Percentiles rank a stretch among this genome's conserved stretches.
phyloP scores from a whole-genome alignment of 2,329 filamentous ascomycete species.

The Hypoxylon sp. region DNA sequence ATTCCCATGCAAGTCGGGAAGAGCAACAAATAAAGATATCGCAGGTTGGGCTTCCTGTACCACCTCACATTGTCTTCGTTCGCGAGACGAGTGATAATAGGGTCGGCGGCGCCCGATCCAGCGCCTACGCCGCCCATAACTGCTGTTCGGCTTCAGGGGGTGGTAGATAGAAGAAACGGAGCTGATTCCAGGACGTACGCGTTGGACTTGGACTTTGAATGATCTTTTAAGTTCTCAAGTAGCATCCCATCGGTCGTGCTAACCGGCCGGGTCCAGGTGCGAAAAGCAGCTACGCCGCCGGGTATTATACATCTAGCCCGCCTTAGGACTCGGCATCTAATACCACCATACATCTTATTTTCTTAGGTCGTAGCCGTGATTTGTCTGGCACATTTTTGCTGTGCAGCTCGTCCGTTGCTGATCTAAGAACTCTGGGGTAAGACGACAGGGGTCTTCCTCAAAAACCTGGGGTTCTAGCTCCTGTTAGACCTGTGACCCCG shows the following conservation, averaged over 20 bases:
- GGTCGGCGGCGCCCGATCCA: constrained; percentile 49
- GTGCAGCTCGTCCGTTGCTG: constrained; percentile 12
- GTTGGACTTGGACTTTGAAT: constrained; percentile 4
- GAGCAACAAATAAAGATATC: constrained; percentile 66
- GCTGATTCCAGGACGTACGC: neutral
- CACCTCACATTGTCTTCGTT: constrained; percentile 59
- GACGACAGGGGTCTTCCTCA: constrained; percentile 16
- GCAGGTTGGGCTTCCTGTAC: constrained; percentile 70
- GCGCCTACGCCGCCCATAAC: constrained; percentile 36
- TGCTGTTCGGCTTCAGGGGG: neutral
- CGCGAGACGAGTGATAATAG: constrained; percentile 54
- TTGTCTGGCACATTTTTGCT: constrained; percentile 13
- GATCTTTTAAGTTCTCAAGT: constrained; percentile 10
- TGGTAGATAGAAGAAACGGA: neutral
- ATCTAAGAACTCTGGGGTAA: constrained; percentile 34
- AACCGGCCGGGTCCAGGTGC: neutral
- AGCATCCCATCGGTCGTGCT: neutral
- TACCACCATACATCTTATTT: neutral
- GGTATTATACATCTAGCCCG: constrained; percentile 28
- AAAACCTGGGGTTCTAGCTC: constrained; percentile 18
- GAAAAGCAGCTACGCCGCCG: constrained; percentile 10
- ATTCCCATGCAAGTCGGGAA: constrained; percentile 72
- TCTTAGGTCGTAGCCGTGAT: neutral
- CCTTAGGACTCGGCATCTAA: neutral
- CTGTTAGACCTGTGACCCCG: neutral